Percentiles rank a stretch among this genome's conserved stretches.
These are phyloP conservation scores for Phytophthora agathidicida DNA, from an alignment of 352 stramenopile species.

Conservation along the genomic window DNA sequence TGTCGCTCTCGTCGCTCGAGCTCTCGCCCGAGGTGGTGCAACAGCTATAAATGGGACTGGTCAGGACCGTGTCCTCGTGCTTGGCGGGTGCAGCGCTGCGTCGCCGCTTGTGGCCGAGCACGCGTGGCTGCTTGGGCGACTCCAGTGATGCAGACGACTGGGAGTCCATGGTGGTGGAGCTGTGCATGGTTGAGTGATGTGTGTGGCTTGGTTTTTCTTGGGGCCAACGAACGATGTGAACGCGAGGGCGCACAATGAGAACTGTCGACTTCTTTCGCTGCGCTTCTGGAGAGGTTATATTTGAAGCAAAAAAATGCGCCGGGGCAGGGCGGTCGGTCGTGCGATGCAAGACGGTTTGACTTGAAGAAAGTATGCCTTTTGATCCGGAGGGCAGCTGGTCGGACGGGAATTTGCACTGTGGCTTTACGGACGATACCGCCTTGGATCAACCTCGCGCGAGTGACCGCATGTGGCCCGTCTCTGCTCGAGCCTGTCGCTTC, in stretches of 20 bases:
- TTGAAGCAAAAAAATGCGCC: constrained; percentile 47
- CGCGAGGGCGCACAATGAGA: constrained; percentile 24
- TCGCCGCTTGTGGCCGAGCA: constrained; percentile 34
- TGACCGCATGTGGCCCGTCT: neutral
- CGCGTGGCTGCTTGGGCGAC: neutral
- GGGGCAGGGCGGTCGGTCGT: constrained; percentile 33
- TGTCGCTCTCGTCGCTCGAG: constrained; percentile 36
- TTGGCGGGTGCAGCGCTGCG: constrained; percentile 14
- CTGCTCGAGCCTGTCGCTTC: constrained; percentile 5
- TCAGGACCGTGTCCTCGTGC: neutral
- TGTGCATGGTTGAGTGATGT: constrained; percentile 11
- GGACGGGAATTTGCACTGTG: constrained; percentile 29
- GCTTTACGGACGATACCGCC: constrained; percentile 17
- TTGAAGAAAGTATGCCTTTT: constrained; percentile 33
- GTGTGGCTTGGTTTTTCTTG: neutral
- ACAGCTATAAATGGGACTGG: constrained; percentile 8
- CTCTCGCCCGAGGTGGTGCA: constrained; percentile 42
- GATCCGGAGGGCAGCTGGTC: constrained; percentile 10
- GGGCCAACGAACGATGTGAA: constrained; percentile 5
- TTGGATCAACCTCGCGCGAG: constrained; percentile 22
- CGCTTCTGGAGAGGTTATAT: constrained; percentile 28
- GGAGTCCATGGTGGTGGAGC: constrained; percentile 5
- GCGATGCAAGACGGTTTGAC: neutral
- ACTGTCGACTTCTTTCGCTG: constrained; percentile 30
- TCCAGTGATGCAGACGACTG: neutral